A percentile compares a stretch with the other conserved stretches of the same genome.
Evolutionary conservation across 208 protist species (phyloP).

Genomic region (Acanthamoeba healyi): DNA sequence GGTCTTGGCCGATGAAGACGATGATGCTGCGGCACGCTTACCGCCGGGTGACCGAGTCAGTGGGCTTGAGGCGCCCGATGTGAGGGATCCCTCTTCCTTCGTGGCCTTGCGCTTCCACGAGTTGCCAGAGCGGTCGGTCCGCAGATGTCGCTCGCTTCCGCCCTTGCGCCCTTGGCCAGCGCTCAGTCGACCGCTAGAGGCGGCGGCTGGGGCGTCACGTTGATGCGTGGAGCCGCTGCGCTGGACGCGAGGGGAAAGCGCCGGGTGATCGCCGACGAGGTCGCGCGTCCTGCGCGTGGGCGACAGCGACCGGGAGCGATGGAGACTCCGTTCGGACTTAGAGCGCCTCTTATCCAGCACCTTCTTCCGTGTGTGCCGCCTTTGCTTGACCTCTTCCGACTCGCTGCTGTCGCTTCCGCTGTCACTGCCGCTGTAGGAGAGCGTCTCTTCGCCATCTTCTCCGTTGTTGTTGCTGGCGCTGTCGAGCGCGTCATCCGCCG

Average conservation of each 20-base stretch:
- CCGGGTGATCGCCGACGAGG: background rate
- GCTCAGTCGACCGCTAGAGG: background rate
- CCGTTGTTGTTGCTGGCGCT: background rate
- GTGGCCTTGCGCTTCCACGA: too few relatives aligned
- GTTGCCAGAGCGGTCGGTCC: background rate
- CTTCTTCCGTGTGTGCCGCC: background rate
- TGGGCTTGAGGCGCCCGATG: background rate
- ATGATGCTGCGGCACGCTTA: too few relatives aligned
- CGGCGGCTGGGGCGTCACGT: background rate
- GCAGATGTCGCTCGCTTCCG: background rate
- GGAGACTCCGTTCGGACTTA: background rate
- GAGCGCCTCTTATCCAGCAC: conserved; percentile 31
- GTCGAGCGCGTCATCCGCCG: background rate
- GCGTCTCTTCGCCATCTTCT: conserved; percentile 20
- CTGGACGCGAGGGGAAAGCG: background rate
- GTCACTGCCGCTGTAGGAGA: conserved; percentile 32
- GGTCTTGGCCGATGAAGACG: background rate
- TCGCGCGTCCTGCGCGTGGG: background rate
- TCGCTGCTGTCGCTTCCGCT: conserved; percentile 54
- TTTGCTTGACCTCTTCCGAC: conserved; percentile 9
- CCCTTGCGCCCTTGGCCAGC: background rate
- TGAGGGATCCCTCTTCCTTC: background rate
- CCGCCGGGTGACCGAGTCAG: background rate
- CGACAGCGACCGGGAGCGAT: background rate
- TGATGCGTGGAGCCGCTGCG: background rate